Conservation (phyloP, 805 yeast species). For the Nakazawaea laoshanensis region DNA sequence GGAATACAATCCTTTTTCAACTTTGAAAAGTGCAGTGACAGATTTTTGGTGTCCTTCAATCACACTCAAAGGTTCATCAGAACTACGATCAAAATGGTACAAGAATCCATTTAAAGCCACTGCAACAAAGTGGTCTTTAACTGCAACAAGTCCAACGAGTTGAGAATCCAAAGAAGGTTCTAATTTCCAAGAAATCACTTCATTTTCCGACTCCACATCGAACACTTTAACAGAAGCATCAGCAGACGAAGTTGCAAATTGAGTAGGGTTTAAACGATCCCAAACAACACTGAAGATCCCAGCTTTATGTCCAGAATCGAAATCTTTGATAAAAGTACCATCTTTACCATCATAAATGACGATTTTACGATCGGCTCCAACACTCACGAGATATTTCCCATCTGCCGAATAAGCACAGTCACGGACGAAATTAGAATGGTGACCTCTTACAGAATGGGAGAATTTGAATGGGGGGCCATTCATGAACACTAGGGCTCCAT, state of each 20-base stretch:
- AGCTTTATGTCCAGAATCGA: conserved; percentile 56
- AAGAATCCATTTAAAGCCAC: conserved; percentile 68
- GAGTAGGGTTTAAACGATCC: conserved; percentile 40
- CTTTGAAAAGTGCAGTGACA: conserved; percentile 45
- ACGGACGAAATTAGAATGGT: conserved; percentile 71
- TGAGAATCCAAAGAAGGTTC: conserved; percentile 49
- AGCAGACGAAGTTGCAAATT: conserved; percentile 76
- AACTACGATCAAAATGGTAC: conserved; percentile 41
- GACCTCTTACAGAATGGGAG: conserved; percentile 56
- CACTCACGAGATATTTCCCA: conserved; percentile 68
- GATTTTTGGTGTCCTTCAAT: conserved; percentile 78
- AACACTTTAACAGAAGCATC: conserved; percentile 70
- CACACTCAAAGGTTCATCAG: conserved; percentile 26
- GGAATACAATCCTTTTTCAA: conserved; percentile 28
- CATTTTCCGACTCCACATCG: conserved; percentile 36
- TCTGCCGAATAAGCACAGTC: conserved; percentile 79
- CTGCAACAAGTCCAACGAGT: conserved; percentile 70
- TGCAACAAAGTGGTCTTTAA: conserved; percentile 52
- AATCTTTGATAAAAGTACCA: conserved; percentile 59
- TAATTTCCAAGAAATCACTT: conserved; percentile 42
- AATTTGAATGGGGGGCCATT: conserved; percentile 95
- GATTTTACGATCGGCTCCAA: conserved; percentile 76
- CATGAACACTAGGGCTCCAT: conserved; percentile 72
- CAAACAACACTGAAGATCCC: conserved; percentile 78
- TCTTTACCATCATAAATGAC: conserved; percentile 80